Conservation (phyloP, 1,284 basidiomycete species). For the Irpex lacteus region DNA sequence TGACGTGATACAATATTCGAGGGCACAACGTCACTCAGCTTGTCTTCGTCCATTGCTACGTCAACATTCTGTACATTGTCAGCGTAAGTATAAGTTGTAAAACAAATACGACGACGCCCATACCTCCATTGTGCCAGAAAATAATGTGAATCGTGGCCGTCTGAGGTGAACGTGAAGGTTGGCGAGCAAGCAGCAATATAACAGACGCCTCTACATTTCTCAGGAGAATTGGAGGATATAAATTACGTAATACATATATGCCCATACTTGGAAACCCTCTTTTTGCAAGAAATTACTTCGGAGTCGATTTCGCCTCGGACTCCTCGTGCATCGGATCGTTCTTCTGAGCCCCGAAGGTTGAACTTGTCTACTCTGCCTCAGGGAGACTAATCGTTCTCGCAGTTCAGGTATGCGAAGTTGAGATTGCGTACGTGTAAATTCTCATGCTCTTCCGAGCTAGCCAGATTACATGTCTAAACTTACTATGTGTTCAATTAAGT, state of each 20-base stretch:
- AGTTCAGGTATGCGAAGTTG: too few relatives aligned
- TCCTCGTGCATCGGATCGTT: neutral
- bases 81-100: neutral
- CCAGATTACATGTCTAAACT: neutral
- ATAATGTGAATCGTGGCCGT: neutral
- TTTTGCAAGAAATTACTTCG: neutral
- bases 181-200: neutral
- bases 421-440: neutral
- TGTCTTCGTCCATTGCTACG: constrained; percentile 60
- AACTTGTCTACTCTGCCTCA: neutral
- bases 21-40: constrained; percentile 77
- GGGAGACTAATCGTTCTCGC: neutral
- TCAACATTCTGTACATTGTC: constrained; percentile 9
- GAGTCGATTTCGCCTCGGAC: too few relatives aligned
- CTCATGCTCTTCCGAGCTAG: neutral
- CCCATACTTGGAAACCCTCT: neutral
- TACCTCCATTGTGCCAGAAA: neutral
- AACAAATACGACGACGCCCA: neutral
- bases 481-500: too few relatives aligned
- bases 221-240: neutral
- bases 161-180: neutral
- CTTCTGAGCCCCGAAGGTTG: neutral
- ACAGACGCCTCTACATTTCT: neutral
- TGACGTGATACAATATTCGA: constrained; percentile 82
- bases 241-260: neutral